Evolutionary conservation across 257 asterid genomes (phyloP), one percentile per base, ranked within the genome.

Genomic region (Linaria vulgaris): DNA sequence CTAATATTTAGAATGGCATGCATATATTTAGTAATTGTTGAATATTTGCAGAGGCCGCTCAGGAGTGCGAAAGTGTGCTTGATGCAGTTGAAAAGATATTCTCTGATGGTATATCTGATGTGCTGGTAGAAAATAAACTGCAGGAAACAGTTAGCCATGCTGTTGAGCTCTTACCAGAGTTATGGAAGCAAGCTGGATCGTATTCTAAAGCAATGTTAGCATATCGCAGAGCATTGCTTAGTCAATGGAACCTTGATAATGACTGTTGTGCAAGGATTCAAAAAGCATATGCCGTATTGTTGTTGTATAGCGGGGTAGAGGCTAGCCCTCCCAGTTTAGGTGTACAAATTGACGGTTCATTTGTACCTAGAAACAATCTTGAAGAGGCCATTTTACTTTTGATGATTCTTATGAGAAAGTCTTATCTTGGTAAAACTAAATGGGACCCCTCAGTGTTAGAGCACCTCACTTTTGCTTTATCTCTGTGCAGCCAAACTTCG

Each of bases 81-180:
- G 99, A 94, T 79, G 95, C 97, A 5, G 90, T 94, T 47, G 99
- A 90, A 77, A 90, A 87, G 85, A 80, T 90, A 81, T 94, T 87
- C 58, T 57, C 67, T 17, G 84, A 81, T 45, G 99, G 97, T 56
- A 85, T 90, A 73, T 87, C 96, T 56, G 99, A 87, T 37, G 82
- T 72, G 51, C 49, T 77, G 70, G 92, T 94, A 5, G 97, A 90
- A 74, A 81, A 79, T 75, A 94, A 83, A 86, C 91, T 94, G 70
- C 99, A 90, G 82, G 96, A 80, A 78, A 90, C 95, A 15, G 88
- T 90, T 47, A 87, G 89, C 72, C 96, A 69, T 72, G 95, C 99
- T 58, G 96, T 90, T 54, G 99, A 94, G 67, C 95, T 94, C 65
- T 95, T 94, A 61, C 99, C 99, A 7, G 96, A 90, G 76, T 75